Base-by-base conservation (phyloP, 2,329 filamentous ascomycete species). In the Phaeomoniella chlamydospora region DNA sequence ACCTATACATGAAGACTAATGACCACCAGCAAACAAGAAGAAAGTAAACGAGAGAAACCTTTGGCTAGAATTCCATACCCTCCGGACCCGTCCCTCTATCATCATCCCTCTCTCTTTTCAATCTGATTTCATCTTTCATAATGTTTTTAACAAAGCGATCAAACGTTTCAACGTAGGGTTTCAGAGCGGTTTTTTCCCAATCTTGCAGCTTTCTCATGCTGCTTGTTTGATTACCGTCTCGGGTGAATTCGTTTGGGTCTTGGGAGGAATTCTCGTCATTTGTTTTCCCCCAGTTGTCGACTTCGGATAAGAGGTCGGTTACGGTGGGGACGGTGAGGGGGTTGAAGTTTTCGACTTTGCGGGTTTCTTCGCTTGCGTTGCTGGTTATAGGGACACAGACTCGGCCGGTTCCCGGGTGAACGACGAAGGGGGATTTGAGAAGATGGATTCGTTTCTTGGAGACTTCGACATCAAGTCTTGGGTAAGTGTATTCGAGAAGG, bases 391-490 rank as follows among this genome's bases (percentile, higher is more conserved):
- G 90, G 35, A 98, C 90, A 62, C 90, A 98, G 4, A 98, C 84
- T 37, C 88, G 67, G 1, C 90, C 88, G 0, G 90, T 98, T 13
- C 86, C 86, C 0, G 90, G 90, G 55, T 98, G 90, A 26, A 98
- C 79, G 41, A 94, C 88, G 52, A 98, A 98, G 1, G 90, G 90
- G 42, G 80, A 87, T 57, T 98, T 98, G 48, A 98, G 77, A 69
- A 98, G 74, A 70, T 98, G 90, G 63, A 94, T 96, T 39, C 93
- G 74, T 56, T 94, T 94, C 67, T 96, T 96, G 53, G 82, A 90
- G 54, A 98, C 90, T 58, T 94, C 86, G 42, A 90, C 87, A 66
- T 98, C 90, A 37, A 98, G 80, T 29, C 90, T 80, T 3, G 90
- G 90, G 58, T 98, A 98, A 4, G 90, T 94, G 61, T 98, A 96